Evolutionary conservation across 139 green algal genomes (phyloP).

Genomic region (Micractinium conductrix): DNA sequence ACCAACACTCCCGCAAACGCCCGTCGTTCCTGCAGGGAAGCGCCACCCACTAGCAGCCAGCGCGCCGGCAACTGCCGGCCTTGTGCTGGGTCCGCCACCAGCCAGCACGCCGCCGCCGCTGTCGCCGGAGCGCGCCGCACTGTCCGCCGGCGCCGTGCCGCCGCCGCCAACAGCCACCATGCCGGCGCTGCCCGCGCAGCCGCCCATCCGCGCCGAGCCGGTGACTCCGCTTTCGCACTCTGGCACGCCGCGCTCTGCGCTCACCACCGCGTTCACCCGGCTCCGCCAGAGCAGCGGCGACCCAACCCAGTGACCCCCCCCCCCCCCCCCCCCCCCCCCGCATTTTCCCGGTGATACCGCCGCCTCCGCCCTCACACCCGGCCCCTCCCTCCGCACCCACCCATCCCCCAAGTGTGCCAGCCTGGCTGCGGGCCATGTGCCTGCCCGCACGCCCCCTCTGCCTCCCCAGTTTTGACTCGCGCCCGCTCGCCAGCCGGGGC

Average conservation of each 20-base stretch:
- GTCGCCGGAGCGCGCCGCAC: background rate
- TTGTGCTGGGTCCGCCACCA: background rate
- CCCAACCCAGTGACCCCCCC: no score
- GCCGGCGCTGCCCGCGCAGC: background rate
- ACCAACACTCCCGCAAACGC: background rate
- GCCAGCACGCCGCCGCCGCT: background rate
- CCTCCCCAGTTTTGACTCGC: background rate
- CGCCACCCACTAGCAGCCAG: no score
- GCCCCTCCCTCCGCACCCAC: background rate
- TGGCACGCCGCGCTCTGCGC: background rate
- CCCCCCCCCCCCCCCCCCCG: no score
- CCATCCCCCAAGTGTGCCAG: no score
- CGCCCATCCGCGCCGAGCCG: background rate
- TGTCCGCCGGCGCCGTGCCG: background rate
- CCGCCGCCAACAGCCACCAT: background rate
- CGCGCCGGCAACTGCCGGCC: no score
- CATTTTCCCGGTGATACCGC: no score
- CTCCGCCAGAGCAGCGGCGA: slow-evolving; percentile 3
- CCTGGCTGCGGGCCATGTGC: no score
- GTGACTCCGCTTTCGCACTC: background rate
- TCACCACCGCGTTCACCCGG: slow-evolving; percentile 4
- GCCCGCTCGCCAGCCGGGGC: no score
- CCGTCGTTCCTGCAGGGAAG: background rate
- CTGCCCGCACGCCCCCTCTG: background rate
- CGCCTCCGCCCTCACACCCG: background rate